A percentile compares a stretch with the other conserved stretches of the same genome.
Evolutionary conservation across 2,329 filamentous ascomycete genomes (phyloP).

Genomic region (Emergomyces pasteurianus): DNA sequence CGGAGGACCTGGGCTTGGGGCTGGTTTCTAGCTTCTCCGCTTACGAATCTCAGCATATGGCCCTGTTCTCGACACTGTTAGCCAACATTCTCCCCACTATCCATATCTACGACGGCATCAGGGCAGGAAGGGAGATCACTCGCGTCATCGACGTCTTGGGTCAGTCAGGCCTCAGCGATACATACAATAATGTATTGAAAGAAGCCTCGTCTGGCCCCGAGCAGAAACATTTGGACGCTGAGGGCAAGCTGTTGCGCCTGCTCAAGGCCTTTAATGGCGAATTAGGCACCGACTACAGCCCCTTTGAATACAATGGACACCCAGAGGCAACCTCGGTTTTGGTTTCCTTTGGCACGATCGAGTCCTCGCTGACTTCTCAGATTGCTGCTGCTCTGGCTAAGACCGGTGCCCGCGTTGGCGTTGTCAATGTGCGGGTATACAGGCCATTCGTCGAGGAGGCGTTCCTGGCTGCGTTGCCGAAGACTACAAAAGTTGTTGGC

Average conservation of each 20-base stretch:
- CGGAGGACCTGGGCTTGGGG: constrained; percentile 81
- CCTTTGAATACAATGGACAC: constrained; percentile 91
- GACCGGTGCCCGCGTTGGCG: constrained; percentile 67
- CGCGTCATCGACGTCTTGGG: constrained; percentile 72
- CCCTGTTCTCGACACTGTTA: constrained; percentile 72
- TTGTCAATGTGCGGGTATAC: constrained; percentile 86
- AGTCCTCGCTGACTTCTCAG: constrained; percentile 75
- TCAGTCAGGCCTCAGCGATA: constrained; percentile 54
- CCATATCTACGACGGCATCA: constrained; percentile 80
- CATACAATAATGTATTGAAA: constrained; percentile 55
- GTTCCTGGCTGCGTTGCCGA: constrained; percentile 71
- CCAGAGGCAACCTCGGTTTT: constrained; percentile 66
- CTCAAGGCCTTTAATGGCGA: constrained; percentile 73
- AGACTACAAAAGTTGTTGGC: constrained; percentile 61
- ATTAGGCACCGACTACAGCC: constrained; percentile 81
- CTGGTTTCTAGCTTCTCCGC: constrained; percentile 75
- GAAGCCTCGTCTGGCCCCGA: constrained; percentile 50
- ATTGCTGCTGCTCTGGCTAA: constrained; percentile 60
- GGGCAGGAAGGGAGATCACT: constrained; percentile 68
- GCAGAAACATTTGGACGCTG: constrained; percentile 57
- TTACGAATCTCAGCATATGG: constrained; percentile 92
- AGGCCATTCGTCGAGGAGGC: constrained; percentile 90
- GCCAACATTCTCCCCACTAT: constrained; percentile 69
- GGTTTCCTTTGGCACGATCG: constrained; percentile 84
- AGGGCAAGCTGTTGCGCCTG: constrained; percentile 59